Conservation (phyloP, 2,329 filamentous ascomycete genomes). For the Cercospora sojina region DNA sequence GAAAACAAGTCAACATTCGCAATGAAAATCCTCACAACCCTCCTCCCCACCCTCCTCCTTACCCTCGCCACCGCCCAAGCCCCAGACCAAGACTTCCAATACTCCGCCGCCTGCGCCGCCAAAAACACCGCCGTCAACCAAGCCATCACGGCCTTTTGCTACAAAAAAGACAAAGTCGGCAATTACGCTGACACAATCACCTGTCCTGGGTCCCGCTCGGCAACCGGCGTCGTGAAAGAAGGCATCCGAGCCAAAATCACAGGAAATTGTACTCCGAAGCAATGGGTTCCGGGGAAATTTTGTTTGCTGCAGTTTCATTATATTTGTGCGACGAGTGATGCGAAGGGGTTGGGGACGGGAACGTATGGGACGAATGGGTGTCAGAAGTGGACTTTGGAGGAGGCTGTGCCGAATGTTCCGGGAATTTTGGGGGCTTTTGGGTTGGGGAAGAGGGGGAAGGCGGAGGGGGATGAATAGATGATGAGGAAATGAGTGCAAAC, state of each 20-base stretch:
- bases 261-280: conserved; percentile 24
- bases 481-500: no score
- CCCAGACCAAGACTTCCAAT: conserved; percentile 22
- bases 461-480: neutral
- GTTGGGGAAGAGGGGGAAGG: neutral
- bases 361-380: conserved; percentile 24
- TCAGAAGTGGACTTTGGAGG: conserved; percentile 26
- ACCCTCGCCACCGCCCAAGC: conserved; percentile 7
- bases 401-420: neutral
- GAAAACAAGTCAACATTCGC: neutral
- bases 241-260: conserved; percentile 21
- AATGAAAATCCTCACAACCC: neutral
- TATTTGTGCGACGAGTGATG: conserved; percentile 22
- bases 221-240: conserved; percentile 16
- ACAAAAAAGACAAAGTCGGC: conserved; percentile 4
- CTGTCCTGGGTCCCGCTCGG: conserved; percentile 21
- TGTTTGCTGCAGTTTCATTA: conserved; percentile 30
- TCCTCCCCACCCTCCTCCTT: conserved; percentile 10
- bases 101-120: conserved; percentile 26
- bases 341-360: conserved; percentile 10
- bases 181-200: conserved; percentile 21
- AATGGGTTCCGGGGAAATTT: conserved; percentile 29
- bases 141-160: conserved; percentile 29
- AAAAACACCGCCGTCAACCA: conserved; percentile 26
- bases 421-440: neutral